Evolutionary conservation across 1,284 basidiomycete species (phyloP).

Genomic region (Malassezia sympodialis): DNA sequence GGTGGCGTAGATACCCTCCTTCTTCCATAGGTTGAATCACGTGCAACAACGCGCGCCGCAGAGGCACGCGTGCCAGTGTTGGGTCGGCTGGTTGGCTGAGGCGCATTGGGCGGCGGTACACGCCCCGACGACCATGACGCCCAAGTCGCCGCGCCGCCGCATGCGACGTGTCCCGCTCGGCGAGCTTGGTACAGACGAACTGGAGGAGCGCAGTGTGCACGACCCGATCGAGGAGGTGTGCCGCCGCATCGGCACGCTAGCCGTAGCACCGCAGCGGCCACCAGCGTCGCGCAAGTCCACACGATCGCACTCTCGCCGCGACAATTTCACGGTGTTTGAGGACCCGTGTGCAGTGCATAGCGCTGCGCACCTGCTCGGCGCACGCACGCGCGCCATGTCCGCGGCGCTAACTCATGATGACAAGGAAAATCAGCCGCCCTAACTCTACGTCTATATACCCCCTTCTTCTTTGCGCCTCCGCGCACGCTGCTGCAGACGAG

Average conservation of each 20-base stretch:
- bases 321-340: slow-evolving; percentile 9
- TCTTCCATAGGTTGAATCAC: background rate
- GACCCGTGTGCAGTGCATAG: slow-evolving; percentile 5
- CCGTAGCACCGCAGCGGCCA: background rate
- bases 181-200: slow-evolving; percentile 3
- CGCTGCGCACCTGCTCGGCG: background rate
- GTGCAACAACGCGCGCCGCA: background rate
- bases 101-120: too few species aligned
- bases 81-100: background rate
- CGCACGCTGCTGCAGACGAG: slow-evolving; percentile 1
- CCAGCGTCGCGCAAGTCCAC: background rate
- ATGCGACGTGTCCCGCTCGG: slow-evolving; percentile 6
- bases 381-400: slow-evolving; percentile 9
- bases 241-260: background rate
- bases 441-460: background rate
- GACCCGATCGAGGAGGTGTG: slow-evolving; percentile 2
- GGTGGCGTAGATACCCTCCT: background rate
- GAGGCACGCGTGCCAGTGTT: background rate
- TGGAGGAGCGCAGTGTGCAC: background rate
- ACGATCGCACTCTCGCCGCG: background rate
- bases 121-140: background rate
- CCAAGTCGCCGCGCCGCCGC: background rate
- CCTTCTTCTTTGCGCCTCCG: slow-evolving; percentile 3
- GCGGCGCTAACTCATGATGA: slow-evolving; percentile 6
- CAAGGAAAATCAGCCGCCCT: slow-evolving; percentile 11